Conservation (phyloP, 208 protist species). For the Leishmania braziliensis region DNA sequence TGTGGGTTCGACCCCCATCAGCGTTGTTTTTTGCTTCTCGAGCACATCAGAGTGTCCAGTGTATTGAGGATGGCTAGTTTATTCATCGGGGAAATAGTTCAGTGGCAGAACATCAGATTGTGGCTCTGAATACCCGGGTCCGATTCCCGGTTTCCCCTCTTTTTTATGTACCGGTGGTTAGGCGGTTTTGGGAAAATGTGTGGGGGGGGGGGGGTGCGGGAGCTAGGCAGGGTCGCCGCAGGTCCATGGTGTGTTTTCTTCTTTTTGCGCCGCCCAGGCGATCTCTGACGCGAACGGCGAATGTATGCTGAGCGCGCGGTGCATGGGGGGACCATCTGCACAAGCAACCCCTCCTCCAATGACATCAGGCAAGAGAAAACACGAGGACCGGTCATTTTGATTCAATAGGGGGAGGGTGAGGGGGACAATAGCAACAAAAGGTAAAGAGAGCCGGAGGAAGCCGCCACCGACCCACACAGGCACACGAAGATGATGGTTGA, state of each 20-base stretch:
- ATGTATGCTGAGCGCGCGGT: too few relatives aligned
- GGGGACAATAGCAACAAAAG: not conserved
- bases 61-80: too few relatives aligned
- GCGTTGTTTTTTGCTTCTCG: constrained; percentile 46
- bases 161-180: not conserved
- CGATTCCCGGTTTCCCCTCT: constrained; percentile 88
- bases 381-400: too few relatives aligned
- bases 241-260: too few relatives aligned
- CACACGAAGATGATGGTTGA: not conserved
- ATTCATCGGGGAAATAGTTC: constrained; percentile 64
- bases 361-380: not conserved
- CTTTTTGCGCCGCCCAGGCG: too few relatives aligned
- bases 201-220: too few relatives aligned
- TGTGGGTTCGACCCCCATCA: constrained; percentile 84
- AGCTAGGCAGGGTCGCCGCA: too few relatives aligned
- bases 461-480: not conserved
- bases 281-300: too few relatives aligned
- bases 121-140: constrained; percentile 85
- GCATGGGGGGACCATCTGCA: too few relatives aligned
- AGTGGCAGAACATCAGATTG: constrained; percentile 90
- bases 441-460: constrained; percentile 2
- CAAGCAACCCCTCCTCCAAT: too few relatives aligned
- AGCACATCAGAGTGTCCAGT: constrained; percentile 44
- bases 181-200: too few relatives aligned
- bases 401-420: too few relatives aligned